These are phyloP conservation scores for Cucumis melo DNA, from an alignment of 306 rosid species.

Conservation along the genomic window DNA sequence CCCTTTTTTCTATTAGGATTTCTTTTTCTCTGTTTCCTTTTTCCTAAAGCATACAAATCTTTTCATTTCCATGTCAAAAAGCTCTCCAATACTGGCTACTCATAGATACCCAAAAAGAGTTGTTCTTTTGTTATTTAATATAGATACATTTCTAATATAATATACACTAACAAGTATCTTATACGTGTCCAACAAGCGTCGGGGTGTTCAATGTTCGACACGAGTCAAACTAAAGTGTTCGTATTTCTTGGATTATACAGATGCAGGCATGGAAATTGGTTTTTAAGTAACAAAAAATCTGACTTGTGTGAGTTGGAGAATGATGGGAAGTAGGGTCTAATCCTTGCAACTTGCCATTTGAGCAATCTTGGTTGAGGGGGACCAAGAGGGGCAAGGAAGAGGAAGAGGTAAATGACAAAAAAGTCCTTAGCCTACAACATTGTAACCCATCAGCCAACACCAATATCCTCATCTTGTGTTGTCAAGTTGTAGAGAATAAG, in stretches of 20 bases:
- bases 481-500: conserved; percentile 3
- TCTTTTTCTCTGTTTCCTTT: neutral
- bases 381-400: neutral
- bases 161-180: no score
- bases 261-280: neutral
- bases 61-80: neutral
- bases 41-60: neutral
- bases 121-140: no score
- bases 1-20: neutral
- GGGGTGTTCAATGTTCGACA: no score
- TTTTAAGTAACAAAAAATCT: neutral
- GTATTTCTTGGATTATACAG: neutral
- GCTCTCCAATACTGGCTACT: neutral
- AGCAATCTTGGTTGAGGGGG: neutral
- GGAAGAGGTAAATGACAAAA: neutral
- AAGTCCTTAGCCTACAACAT: neutral
- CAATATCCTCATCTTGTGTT: neutral
- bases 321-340: conserved; percentile 4
- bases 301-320: conserved; percentile 3
- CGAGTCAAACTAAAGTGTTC: no score
- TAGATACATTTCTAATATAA: no score
- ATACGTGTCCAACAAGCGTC: no score
- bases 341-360: neutral
- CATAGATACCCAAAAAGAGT: neutral
- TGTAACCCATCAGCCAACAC: conserved; percentile 6